Conservation (phyloP, 176 grass and related monocot genomes). For the Oryza glaberrima region DNA sequence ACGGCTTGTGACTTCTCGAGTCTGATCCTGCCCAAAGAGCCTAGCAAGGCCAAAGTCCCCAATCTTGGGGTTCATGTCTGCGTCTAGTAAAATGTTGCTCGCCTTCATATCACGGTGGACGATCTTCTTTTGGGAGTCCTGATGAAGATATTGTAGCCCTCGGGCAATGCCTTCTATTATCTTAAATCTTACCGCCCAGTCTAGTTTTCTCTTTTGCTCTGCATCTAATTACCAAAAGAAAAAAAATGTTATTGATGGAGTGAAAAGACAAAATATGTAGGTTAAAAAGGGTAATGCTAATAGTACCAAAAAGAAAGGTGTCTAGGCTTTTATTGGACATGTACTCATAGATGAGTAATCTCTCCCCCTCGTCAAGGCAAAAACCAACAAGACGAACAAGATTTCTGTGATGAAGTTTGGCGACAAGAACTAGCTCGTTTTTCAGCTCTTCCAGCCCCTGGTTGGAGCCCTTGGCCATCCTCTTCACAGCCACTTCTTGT, state of each 20-base stretch:
- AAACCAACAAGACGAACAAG: constrained; percentile 44
- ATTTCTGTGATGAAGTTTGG: constrained; percentile 55
- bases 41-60: constrained; percentile 49
- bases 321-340: constrained; percentile 47
- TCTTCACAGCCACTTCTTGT: constrained; percentile 50
- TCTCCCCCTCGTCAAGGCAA: constrained; percentile 40
- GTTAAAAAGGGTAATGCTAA: not conserved
- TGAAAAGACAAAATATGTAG: not conserved
- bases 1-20: constrained; percentile 32
- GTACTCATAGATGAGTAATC: constrained; percentile 40
- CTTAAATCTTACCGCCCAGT: constrained; percentile 36
- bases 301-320: constrained; percentile 41
- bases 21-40: constrained; percentile 45
- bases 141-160: constrained; percentile 53
- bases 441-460: constrained; percentile 42
- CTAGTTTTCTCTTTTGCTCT: constrained; percentile 23
- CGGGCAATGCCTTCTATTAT: constrained; percentile 54
- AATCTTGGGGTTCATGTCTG: constrained; percentile 48
- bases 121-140: constrained; percentile 47
- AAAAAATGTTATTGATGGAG: too few species aligned
- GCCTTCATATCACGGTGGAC: constrained; percentile 47
- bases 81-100: constrained; percentile 41
- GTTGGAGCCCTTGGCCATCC: constrained; percentile 21
- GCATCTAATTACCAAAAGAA: not conserved
- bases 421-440: constrained; percentile 41